phyloP scores from a whole-genome alignment of 352 stramenopile species.

The Globisporangium spinosum region DNA sequence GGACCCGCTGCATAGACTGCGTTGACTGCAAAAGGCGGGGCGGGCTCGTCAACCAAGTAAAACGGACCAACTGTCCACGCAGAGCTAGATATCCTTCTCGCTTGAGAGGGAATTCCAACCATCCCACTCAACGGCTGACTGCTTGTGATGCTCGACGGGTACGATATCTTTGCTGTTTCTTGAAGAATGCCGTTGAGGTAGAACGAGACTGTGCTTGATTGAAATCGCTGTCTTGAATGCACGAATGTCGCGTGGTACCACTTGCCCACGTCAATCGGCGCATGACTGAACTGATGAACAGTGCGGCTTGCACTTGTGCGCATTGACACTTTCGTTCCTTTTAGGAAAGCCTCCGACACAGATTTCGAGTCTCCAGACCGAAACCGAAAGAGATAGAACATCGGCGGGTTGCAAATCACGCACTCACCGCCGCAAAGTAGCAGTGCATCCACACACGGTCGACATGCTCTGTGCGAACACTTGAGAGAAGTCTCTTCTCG shows the following conservation, averaged over 20 bases:
- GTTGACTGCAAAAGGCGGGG: constrained; percentile 49
- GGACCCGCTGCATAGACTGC: constrained; percentile 51
- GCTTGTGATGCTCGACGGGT: constrained; percentile 45
- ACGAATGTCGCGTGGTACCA: constrained; percentile 63
- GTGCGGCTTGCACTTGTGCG: constrained; percentile 45
- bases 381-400: constrained; percentile 71
- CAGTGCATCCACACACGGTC: constrained; percentile 52
- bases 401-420: constrained; percentile 67
- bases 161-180: constrained; percentile 69
- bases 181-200: constrained; percentile 65
- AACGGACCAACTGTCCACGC: constrained; percentile 56
- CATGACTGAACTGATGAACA: constrained; percentile 55
- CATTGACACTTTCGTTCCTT: constrained; percentile 64
- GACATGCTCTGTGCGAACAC: constrained; percentile 62
- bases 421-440: constrained; percentile 55
- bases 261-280: constrained; percentile 27
- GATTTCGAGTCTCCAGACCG: constrained; percentile 67
- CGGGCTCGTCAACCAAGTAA: constrained; percentile 59
- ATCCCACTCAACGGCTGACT: constrained; percentile 57
- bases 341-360: constrained; percentile 62
- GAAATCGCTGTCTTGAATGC: constrained; percentile 64
- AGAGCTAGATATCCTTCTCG: constrained; percentile 33
- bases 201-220: constrained; percentile 56
- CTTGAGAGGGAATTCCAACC: constrained; percentile 55
- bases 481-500: constrained; percentile 58